Percentiles rank a stretch among this genome's conserved stretches.
phyloP scores from a whole-genome alignment of 2,329 filamentous ascomycete species.

The Thelonectria olida region DNA sequence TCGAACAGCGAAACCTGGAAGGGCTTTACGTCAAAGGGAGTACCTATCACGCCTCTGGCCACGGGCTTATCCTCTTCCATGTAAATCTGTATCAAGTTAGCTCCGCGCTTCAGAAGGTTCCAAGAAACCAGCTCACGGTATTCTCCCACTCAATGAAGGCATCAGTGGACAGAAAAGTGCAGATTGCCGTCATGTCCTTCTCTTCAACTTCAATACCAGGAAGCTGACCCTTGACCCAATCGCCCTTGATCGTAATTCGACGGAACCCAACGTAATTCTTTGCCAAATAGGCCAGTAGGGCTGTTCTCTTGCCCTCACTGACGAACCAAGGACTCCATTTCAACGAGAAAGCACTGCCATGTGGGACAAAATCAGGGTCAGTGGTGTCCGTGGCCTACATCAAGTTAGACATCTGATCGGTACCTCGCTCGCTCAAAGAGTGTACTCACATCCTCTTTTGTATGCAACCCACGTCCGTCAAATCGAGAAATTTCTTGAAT shows the following conservation, averaged over 20 bases:
- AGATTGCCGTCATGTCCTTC: slow-evolving; percentile 57
- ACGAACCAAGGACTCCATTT: slow-evolving; percentile 65
- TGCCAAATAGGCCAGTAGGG: slow-evolving; percentile 60
- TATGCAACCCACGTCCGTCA: slow-evolving; percentile 56
- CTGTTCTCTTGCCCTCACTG: slow-evolving; percentile 45
- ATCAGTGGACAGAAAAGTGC: slow-evolving; percentile 59
- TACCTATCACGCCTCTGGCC: slow-evolving; percentile 64
- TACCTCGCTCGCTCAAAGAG: not conserved
- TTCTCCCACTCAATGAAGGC: slow-evolving; percentile 67
- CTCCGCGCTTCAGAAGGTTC: accelerated
- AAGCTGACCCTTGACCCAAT: slow-evolving; percentile 46
- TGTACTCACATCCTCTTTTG: slow-evolving; percentile 38
- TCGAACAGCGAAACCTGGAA: slow-evolving; percentile 59
- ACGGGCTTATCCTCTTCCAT: slow-evolving; percentile 46
- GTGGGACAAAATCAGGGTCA: slow-evolving; percentile 61
- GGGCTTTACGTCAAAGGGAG: slow-evolving; percentile 58
- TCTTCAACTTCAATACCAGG: slow-evolving; percentile 51
- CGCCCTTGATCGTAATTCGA: slow-evolving; percentile 52
- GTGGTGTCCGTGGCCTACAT: slow-evolving; percentile 40
- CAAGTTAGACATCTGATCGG: slow-evolving; percentile 23
- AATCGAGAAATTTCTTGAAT: slow-evolving; percentile 62
- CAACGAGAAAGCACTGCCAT: slow-evolving; percentile 59
- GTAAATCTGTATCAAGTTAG: slow-evolving; percentile 52
- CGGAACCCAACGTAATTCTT: slow-evolving; percentile 66
- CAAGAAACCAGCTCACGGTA: slow-evolving; percentile 45